A percentile compares a stretch with the other conserved stretches of the same genome.
phyloP scores from a whole-genome alignment of 2,329 filamentous ascomycete genomes.

The Biscogniauxia mediterranea region DNA sequence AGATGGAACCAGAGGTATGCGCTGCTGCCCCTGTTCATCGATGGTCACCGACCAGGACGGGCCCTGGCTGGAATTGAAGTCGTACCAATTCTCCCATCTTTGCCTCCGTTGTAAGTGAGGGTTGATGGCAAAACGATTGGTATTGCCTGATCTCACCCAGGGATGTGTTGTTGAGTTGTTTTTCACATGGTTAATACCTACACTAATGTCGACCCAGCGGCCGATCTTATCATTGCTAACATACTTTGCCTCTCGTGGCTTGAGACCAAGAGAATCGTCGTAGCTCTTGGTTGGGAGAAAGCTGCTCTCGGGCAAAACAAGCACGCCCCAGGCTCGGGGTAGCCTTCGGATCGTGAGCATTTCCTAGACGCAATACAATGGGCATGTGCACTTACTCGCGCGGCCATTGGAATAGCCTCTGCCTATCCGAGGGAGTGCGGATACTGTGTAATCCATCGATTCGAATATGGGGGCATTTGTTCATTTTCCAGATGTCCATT shows the following conservation, averaged over 20 bases:
- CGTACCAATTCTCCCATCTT: slow-evolving; percentile 10
- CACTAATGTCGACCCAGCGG: slow-evolving; percentile 27
- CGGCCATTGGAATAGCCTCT: neutral
- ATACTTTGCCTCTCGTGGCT: slow-evolving; percentile 20
- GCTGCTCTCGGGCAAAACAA: slow-evolving; percentile 43
- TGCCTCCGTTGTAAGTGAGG: neutral
- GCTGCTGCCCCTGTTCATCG: neutral
- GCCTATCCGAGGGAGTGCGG: neutral
- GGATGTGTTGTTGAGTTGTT: slow-evolving; percentile 28
- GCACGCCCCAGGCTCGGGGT: slow-evolving; percentile 47
- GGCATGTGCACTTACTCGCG: slow-evolving; percentile 12
- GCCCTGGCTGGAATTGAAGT: neutral
- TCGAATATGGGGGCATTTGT: slow-evolving; percentile 8
- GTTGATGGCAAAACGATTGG: slow-evolving; percentile 15
- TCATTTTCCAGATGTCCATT: slow-evolving; percentile 50
- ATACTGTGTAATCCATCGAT: slow-evolving; percentile 18
- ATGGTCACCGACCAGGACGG: neutral
- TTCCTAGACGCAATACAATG: neutral
- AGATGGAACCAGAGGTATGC: neutral
- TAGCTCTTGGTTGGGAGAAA: slow-evolving; percentile 37
- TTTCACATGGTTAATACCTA: slow-evolving; percentile 19
- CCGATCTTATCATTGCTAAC: slow-evolving; percentile 17
- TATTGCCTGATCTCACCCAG: slow-evolving; percentile 20
- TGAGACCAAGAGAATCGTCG: slow-evolving; percentile 33
- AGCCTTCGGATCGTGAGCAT: neutral